Percentiles rank a stretch among this genome's conserved stretches.
phyloP scores from a whole-genome alignment of 768 basidiomycete genomes.

The Suillus bovinus region DNA sequence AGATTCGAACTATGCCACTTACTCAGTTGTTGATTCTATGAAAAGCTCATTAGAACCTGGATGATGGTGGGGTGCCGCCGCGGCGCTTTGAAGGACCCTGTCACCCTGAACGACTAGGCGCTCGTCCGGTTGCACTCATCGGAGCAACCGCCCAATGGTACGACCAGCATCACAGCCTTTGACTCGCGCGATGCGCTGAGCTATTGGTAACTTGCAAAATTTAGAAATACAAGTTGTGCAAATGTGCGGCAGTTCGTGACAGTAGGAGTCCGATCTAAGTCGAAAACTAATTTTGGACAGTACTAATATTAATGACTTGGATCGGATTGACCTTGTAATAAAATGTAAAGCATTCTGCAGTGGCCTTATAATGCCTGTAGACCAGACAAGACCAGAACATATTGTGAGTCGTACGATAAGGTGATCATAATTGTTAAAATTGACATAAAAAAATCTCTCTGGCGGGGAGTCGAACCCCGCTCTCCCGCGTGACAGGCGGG shows the following conservation, averaged over 20 bases:
- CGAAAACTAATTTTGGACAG: too few relatives aligned
- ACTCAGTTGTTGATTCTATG: background rate
- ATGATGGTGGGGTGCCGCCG: background rate
- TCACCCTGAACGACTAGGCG: background rate
- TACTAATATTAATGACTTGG: too few relatives aligned
- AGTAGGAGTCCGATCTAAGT: too few relatives aligned
- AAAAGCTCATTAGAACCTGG: background rate
- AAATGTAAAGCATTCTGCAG: too few relatives aligned
- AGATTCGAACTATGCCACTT: background rate
- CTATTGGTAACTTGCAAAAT: background rate
- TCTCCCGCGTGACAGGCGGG: constrained; percentile 34
- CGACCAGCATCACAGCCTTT: too few relatives aligned
- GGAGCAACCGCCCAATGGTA: too few relatives aligned
- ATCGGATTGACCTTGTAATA: too few relatives aligned
- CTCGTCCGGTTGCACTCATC: background rate
- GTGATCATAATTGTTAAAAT: too few relatives aligned
- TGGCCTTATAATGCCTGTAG: too few relatives aligned
- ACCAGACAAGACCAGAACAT: too few relatives aligned
- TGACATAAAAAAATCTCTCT: constrained; percentile 25
- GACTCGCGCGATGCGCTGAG: background rate
- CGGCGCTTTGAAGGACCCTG: background rate
- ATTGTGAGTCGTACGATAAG: too few relatives aligned
- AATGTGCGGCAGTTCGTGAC: background rate
- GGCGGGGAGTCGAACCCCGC: constrained; percentile 38
- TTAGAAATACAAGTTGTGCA: background rate